Evolutionary conservation across 768 basidiomycete species (phyloP), one percentile per base, ranked within the genome.

Genomic region (Rhodosporidiobolus sp.): DNA sequence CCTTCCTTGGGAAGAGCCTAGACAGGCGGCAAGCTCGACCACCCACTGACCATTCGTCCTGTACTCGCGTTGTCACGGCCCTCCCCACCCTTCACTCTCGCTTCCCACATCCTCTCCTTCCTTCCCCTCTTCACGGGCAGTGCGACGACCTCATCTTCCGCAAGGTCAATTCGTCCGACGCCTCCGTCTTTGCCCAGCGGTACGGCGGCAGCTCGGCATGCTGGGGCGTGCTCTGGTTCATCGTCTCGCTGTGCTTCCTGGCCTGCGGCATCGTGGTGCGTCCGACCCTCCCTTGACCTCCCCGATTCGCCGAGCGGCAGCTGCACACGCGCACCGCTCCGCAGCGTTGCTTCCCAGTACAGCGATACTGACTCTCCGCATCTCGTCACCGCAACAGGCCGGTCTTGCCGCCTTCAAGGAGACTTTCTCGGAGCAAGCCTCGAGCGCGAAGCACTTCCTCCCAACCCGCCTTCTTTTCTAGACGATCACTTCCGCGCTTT

Each of bases 131-230:
- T n/a, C 38, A 14, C 38, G 7, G 38, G 34, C 50, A 64, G 35
- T 63, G 54, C 28, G 77, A 78, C 69, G 89, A 92, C 92, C 80
- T 76, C 49, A 72, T 75, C 63, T 70, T 75, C 28, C 73, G 77
- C 28, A 79, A 79, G 65, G 87, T 90, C 72, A 93, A 94, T 76
- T 85, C 86, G n/a, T 91, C 90, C 26, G 93, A 95, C 78, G 93
- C 93, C 1, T 88, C 88, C 7, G 87, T 88, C 16, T 95, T 93
- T 77, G 90, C 93, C 4, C 83, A 88, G 26, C 87, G 91, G 58
- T 94, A 90, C 67, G 65, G 70, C n/a, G 65, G 69, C 14, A 49
- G 55, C 3, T 45, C 49, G 5, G 53, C 45, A 1, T 64, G 62
- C 59, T 92, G 91, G 92, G 92, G 92, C 46, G 86, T 93, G 64